These are phyloP conservation scores for Tylopilus plumbeoviolaceoides DNA, from an alignment of 768 basidiomycete species.

Conservation along the genomic window DNA sequence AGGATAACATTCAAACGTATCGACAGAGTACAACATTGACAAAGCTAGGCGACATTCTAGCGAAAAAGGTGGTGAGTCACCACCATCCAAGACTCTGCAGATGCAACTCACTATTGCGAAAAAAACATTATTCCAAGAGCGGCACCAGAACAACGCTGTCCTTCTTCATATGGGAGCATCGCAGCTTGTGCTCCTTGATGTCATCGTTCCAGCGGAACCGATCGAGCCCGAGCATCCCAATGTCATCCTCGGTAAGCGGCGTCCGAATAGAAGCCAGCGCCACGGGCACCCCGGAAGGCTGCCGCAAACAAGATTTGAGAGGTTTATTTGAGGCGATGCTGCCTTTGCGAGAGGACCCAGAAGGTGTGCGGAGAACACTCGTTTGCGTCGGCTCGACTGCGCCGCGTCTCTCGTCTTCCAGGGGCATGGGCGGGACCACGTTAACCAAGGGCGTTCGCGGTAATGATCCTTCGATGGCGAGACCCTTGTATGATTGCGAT, in stretches of 20 bases:
- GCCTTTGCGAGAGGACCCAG: background rate
- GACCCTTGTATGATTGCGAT: conserved; percentile 11
- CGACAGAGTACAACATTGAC: background rate
- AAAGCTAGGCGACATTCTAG: background rate
- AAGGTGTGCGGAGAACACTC: background rate
- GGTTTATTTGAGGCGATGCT: conserved; percentile 3
- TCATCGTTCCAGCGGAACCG: conserved; percentile 20
- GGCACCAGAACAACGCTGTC: conserved; percentile 23
- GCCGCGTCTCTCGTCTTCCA: background rate
- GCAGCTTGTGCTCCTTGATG: conserved; percentile 8
- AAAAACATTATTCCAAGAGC: conserved; percentile 7
- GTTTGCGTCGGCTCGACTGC: background rate
- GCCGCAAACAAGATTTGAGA: conserved; percentile 13
- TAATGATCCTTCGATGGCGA: conserved; percentile 5
- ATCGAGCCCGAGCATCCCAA: conserved; percentile 27
- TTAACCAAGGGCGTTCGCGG: background rate
- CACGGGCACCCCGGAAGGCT: background rate
- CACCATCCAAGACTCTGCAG: background rate
- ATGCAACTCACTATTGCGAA: background rate
- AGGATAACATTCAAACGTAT: background rate
- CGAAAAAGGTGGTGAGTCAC: background rate
- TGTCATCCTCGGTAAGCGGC: conserved; percentile 13
- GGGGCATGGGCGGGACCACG: background rate
- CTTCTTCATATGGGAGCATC: conserved; percentile 13
- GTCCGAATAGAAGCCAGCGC: conserved; percentile 13